A percentile compares a stretch with the other conserved stretches of the same genome.
Conservation (phyloP, 2,329 filamentous ascomycete species). For the Alternaria novae-zelandiae region DNA sequence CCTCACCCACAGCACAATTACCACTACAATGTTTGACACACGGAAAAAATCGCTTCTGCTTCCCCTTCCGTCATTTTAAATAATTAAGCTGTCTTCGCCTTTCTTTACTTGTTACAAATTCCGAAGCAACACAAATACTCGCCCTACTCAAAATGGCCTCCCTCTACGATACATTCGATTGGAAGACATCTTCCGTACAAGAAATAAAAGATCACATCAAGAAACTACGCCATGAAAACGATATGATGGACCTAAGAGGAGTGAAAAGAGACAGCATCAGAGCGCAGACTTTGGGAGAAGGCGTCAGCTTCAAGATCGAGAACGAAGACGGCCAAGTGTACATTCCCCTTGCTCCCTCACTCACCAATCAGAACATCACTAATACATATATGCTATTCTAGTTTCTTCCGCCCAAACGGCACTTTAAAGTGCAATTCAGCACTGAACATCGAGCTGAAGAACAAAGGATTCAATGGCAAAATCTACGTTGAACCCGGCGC, state of each 20-base stretch:
- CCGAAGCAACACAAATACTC: background rate
- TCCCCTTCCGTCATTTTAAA: background rate
- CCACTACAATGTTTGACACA: background rate
- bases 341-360: background rate
- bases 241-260: too few relatives aligned
- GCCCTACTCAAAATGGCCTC: background rate
- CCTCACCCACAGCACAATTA: background rate
- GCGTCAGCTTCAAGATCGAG: background rate
- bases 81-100: background rate
- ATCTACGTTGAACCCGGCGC: background rate
- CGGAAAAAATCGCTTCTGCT: background rate
- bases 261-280: too few relatives aligned
- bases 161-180: background rate
- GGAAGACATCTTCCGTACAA: background rate
- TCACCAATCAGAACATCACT: fast-evolving
- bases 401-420: background rate
- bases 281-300: background rate
- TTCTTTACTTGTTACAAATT: background rate
- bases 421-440: background rate
- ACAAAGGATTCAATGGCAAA: background rate
- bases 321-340: background rate
- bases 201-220: background rate
- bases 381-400: background rate
- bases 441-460: background rate
- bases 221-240: background rate